A percentile compares a stretch with the other conserved stretches of the same genome.
Conservation (phyloP, 306 rosid genomes). For the Cucumis melo region DNA sequence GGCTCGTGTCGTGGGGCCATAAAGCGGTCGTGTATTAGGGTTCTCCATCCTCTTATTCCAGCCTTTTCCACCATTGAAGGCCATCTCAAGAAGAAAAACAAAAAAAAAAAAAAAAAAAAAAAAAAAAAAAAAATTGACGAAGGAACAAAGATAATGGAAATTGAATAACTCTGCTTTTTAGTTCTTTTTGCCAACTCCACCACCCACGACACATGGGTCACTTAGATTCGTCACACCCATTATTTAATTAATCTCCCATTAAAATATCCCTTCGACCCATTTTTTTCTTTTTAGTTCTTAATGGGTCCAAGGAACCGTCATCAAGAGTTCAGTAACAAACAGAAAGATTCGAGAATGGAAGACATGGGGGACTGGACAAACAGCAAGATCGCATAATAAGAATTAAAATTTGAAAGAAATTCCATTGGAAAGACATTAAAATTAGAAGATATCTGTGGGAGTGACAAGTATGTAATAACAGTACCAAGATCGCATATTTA, state of each 20-base stretch:
- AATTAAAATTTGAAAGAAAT: neutral
- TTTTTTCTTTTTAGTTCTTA: neutral
- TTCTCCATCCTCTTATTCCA: constrained; percentile 13
- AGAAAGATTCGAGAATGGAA: neutral
- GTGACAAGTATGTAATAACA: neutral
- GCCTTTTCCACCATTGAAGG: constrained; percentile 29
- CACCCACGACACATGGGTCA: neutral
- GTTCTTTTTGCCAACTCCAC: constrained; percentile 7
- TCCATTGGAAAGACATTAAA: neutral
- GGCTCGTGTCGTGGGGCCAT: constrained; percentile 7
- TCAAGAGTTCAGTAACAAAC: neutral
- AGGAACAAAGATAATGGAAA: constrained; percentile 3
- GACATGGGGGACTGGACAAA: neutral
- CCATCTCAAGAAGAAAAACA: neutral
- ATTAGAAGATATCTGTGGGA: neutral
- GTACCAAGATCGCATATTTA: neutral
- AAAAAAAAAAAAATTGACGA: neutral
- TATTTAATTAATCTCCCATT: neutral
- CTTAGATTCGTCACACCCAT: neutral
- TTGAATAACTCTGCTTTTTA: neutral
- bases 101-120: neutral
- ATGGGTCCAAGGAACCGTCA: neutral
- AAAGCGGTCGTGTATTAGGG: constrained; percentile 19
- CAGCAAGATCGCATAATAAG: neutral
- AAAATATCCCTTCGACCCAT: neutral